These are phyloP conservation scores for Epichloe brachyelytri DNA, from an alignment of 2,329 filamentous ascomycete species.

Conservation along the genomic window DNA sequence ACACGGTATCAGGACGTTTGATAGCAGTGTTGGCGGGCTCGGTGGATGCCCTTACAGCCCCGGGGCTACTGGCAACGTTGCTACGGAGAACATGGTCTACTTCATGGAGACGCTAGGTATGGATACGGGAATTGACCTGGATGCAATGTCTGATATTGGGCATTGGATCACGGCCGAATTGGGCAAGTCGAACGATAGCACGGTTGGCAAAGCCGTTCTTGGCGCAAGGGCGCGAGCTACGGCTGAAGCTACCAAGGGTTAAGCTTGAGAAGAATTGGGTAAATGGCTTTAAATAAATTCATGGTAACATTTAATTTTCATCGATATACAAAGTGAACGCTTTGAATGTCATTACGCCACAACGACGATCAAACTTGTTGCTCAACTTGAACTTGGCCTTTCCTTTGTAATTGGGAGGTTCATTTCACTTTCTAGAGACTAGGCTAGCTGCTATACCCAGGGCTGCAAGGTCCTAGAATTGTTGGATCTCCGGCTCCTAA, in stretches of 20 bases:
- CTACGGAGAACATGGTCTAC: conserved; percentile 75
- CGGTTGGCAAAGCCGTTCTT: conserved; percentile 52
- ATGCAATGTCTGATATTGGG: conserved; percentile 54
- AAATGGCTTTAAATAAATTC: neutral
- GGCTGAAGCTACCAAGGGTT: conserved; percentile 13
- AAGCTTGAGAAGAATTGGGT: conserved; percentile 5
- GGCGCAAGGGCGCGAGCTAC: conserved; percentile 29
- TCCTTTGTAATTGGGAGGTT: no score
- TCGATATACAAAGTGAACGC: no score
- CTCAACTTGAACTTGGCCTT: no score
- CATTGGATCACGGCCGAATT: conserved; percentile 57
- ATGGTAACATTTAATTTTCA: no score
- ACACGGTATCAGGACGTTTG: conserved; percentile 66
- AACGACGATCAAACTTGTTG: no score
- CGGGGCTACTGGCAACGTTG: conserved; percentile 75
- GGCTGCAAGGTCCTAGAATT: no score
- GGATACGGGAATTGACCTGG: conserved; percentile 58
- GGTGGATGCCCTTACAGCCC: conserved; percentile 79
- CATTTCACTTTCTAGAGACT: no score
- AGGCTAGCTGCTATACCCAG: no score
- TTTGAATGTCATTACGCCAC: no score
- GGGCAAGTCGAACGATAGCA: conserved; percentile 49
- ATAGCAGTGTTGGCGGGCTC: conserved; percentile 66
- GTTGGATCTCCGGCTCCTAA: no score
- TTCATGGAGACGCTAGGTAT: conserved; percentile 63